A percentile compares a stretch with the other conserved stretches of the same genome.
phyloP scores from a whole-genome alignment of 805 yeast species.

The Starmerella roubikii region DNA sequence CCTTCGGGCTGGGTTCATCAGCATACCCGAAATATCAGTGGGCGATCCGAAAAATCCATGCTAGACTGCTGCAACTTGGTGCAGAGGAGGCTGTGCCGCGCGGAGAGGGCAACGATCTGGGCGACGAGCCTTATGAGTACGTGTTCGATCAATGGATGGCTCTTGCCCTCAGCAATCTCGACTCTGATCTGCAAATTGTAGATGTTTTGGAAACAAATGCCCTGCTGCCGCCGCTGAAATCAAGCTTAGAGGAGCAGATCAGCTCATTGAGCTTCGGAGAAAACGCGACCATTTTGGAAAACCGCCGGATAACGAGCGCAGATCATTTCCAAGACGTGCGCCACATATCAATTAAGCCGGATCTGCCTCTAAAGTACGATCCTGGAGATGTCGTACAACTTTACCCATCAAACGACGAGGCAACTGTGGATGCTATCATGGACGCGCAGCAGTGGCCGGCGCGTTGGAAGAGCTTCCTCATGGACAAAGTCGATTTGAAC shows the following conservation, averaged over 20 bases:
- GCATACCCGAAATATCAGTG: constrained; percentile 78
- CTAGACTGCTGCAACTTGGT: constrained; percentile 68
- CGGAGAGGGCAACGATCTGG: constrained; percentile 81
- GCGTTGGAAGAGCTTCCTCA: constrained; percentile 30
- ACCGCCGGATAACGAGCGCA: constrained; percentile 47
- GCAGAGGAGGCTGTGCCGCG: constrained; percentile 56
- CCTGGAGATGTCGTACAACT: constrained; percentile 78
- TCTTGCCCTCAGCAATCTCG: constrained; percentile 16
- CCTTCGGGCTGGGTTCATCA: constrained; percentile 89
- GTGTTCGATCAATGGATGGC: constrained; percentile 63
- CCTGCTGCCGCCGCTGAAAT: constrained; percentile 14
- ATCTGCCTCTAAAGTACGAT: constrained; percentile 25
- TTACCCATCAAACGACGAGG: constrained; percentile 57
- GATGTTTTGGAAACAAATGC: not conserved
- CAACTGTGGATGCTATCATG: constrained; percentile 50
- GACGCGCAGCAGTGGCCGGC: constrained; percentile 55
- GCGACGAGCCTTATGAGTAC: constrained; percentile 57
- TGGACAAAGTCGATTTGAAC: constrained; percentile 68
- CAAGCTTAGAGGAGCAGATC: not conserved
- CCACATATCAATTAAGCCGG: constrained; percentile 35
- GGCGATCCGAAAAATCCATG: constrained; percentile 75
- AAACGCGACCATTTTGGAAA: constrained; percentile 36
- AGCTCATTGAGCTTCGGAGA: not conserved
- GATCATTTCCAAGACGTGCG: constrained; percentile 90
- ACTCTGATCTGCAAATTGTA: constrained; percentile 8